phyloP scores from a whole-genome alignment of 306 rosid genomes.

The Betula pendula region DNA sequence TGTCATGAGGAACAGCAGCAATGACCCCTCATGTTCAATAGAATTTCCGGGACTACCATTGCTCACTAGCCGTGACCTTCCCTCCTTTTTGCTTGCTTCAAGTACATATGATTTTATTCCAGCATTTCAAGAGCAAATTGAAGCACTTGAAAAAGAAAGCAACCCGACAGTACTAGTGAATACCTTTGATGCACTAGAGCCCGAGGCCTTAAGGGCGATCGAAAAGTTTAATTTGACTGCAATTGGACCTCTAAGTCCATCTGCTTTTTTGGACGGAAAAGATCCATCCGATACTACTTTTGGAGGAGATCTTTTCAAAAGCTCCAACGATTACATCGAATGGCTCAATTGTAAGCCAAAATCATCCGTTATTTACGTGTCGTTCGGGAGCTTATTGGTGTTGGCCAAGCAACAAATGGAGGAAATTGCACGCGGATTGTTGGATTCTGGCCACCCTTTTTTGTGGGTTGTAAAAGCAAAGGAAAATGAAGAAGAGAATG shows the following conservation, averaged over 20 bases:
- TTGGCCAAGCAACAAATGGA: slow-evolving; percentile 47
- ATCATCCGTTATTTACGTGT: slow-evolving; percentile 53
- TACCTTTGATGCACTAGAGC: slow-evolving; percentile 38
- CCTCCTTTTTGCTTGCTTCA: slow-evolving; percentile 32
- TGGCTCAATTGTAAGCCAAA: slow-evolving; percentile 55
- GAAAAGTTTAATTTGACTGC: slow-evolving; percentile 18
- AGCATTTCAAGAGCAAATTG: slow-evolving; percentile 4
- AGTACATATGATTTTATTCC: background rate
- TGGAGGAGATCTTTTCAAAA: slow-evolving; percentile 41
- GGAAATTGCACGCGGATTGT: slow-evolving; percentile 51
- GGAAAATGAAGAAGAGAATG: background rate
- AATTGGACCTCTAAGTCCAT: slow-evolving; percentile 63
- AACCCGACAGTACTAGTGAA: slow-evolving; percentile 31
- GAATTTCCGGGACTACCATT: slow-evolving; percentile 23
- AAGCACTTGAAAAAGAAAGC: slow-evolving; percentile 1
- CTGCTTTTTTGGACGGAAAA: slow-evolving; percentile 38
- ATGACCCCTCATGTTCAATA: background rate
- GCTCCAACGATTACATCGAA: slow-evolving; percentile 23
- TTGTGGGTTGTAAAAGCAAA: slow-evolving; percentile 55
- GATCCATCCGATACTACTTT: slow-evolving; percentile 37
- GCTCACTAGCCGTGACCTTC: slow-evolving; percentile 32
- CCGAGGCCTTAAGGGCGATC: slow-evolving; percentile 29
- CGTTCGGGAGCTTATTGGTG: slow-evolving; percentile 55
- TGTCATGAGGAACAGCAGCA: background rate
- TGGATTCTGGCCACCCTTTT: slow-evolving; percentile 41